Conservation (phyloP, 129 eudicot species). For the Saussurea involucrata region DNA sequence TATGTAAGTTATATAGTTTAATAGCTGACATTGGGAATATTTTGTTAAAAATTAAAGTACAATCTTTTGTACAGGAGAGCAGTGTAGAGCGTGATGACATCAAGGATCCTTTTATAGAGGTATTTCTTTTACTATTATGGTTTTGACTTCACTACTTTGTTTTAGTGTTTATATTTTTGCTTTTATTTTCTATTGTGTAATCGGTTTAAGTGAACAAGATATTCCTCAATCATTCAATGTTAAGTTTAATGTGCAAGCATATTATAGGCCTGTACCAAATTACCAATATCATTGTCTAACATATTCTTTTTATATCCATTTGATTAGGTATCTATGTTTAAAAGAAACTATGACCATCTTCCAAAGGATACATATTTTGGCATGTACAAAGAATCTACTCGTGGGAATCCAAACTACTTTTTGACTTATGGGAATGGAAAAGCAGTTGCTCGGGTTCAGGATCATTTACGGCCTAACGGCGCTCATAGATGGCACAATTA, state of each 20-base stretch:
- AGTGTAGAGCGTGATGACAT: conserved; percentile 87
- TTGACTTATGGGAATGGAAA: conserved; percentile 94
- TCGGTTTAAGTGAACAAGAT: background rate
- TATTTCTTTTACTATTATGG: conserved; percentile 18
- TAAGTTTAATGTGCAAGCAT: background rate
- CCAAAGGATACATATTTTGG: conserved; percentile 88
- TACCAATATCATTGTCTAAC: background rate
- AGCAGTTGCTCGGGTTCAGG: conserved; percentile 88
- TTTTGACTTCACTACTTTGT: background rate
- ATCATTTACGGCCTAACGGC: conserved; percentile 95
- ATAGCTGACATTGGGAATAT: conserved; percentile 2
- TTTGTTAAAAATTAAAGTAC: background rate
- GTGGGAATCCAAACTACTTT: conserved; percentile 94
- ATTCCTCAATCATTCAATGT: background rate
- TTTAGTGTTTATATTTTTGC: background rate
- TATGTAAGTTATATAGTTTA: conserved; percentile 57
- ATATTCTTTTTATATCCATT: background rate
- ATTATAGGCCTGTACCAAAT: background rate
- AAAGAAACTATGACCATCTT: conserved; percentile 87
- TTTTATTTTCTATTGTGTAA: background rate
- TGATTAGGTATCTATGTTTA: conserved; percentile 84
- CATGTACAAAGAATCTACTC: conserved; percentile 87
- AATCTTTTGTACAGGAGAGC: conserved; percentile 68
- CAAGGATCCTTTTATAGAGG: conserved; percentile 88
- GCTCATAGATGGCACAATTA: conserved; percentile 98